Conservation (phyloP, 2,329 filamentous ascomycete genomes). For the Neofusicoccum umdonicola region DNA sequence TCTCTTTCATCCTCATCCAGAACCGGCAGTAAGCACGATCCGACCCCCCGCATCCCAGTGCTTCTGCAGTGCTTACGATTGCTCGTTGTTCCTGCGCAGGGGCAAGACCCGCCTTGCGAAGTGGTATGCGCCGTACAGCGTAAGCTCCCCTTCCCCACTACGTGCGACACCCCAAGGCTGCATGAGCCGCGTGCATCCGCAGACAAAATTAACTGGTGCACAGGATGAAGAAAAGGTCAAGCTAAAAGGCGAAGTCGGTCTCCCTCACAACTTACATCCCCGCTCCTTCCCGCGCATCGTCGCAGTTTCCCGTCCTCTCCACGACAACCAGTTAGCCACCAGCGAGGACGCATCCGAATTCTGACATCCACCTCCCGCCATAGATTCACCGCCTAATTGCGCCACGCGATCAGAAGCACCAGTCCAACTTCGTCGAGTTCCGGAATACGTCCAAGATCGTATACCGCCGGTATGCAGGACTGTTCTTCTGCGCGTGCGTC, state of each 20-base stretch:
- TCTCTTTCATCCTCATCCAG: slow-evolving; percentile 87
- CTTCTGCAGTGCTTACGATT: neutral
- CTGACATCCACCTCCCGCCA: neutral
- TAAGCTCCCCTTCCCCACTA: slow-evolving; percentile 35
- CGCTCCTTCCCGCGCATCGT: neutral
- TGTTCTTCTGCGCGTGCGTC: slow-evolving; percentile 99
- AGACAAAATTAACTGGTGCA: neutral
- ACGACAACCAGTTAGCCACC: neutral
- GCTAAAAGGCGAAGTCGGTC: slow-evolving; percentile 85
- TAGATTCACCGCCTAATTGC: slow-evolving; percentile 96
- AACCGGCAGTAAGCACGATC: slow-evolving; percentile 69
- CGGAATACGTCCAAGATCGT: slow-evolving; percentile 88
- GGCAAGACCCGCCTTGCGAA: slow-evolving; percentile 98
- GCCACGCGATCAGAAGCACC: slow-evolving; percentile 97
- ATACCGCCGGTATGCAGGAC: slow-evolving; percentile 92
- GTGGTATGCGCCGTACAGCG: slow-evolving; percentile 96
- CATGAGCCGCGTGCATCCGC: neutral
- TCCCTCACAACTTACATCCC: slow-evolving; percentile 1
- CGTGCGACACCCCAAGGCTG: too few relatives aligned
- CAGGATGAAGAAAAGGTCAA: slow-evolving; percentile 98
- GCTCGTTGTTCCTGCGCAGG: slow-evolving; percentile 48
- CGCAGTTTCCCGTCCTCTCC: neutral
- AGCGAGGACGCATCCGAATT: neutral
- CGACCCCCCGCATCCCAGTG: neutral
- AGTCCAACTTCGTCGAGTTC: slow-evolving; percentile 98